Percentiles rank a stretch among this genome's conserved stretches.
phyloP scores from a whole-genome alignment of 2,329 filamentous ascomycete species.

The Monascus ruber region DNA sequence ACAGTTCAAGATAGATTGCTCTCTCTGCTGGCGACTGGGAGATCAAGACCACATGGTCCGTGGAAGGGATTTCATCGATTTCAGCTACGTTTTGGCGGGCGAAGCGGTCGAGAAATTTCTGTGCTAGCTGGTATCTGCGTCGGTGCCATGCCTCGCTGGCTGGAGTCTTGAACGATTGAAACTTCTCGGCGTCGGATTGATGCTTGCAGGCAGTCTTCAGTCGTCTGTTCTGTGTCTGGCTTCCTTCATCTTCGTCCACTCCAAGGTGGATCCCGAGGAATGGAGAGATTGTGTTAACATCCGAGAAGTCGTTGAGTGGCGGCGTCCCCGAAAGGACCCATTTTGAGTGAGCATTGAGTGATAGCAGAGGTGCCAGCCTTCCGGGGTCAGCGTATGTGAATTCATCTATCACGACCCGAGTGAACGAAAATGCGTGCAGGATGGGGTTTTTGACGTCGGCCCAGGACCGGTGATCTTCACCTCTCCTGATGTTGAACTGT shows the following conservation, averaged over 20 bases:
- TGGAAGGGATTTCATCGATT: conserved; percentile 34
- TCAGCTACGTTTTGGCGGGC: conserved; percentile 38
- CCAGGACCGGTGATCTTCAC: conserved; percentile 8
- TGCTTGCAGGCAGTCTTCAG: conserved; percentile 21
- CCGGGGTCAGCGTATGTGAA: conserved; percentile 45
- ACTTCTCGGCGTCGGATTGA: conserved; percentile 40
- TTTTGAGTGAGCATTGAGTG: conserved; percentile 39
- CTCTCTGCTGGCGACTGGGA: conserved; percentile 37
- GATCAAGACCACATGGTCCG: conserved; percentile 35
- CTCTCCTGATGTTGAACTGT: conserved; percentile 12
- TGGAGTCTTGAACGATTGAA: conserved; percentile 40
- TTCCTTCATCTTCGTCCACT: conserved; percentile 39
- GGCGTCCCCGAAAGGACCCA: conserved; percentile 58
- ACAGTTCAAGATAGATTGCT: conserved; percentile 44
- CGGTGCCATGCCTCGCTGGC: conserved; percentile 43
- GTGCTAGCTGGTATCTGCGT: conserved; percentile 40
- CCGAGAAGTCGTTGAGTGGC: conserved; percentile 44
- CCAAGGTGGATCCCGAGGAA: conserved; percentile 47
- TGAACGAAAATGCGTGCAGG: conserved; percentile 51
- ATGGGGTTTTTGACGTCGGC: conserved; percentile 24
- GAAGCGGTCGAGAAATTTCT: conserved; percentile 44
- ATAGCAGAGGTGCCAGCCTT: conserved; percentile 32
- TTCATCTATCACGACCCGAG: conserved; percentile 53
- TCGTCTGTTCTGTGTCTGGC: conserved; percentile 34
- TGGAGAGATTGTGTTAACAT: conserved; percentile 47